phyloP scores from a whole-genome alignment of 805 yeast genomes.

The Kazachstania kunashirensis region DNA sequence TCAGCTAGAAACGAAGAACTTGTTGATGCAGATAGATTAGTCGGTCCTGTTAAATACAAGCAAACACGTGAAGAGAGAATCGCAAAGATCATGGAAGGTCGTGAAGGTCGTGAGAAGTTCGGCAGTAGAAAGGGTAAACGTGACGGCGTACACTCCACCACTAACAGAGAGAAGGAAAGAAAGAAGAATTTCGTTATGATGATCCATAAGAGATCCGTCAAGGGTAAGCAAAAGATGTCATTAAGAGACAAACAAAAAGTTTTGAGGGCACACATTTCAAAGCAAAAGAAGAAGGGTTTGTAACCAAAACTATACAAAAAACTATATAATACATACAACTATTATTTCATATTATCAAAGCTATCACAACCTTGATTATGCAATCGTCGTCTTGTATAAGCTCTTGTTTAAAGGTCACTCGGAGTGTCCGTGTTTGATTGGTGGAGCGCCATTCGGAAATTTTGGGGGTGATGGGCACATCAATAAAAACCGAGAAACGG shows the following conservation, averaged over 20 bases:
- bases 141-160: constrained; percentile 72
- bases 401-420: no score
- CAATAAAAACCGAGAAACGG: no score
- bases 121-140: constrained; percentile 82
- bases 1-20: constrained; percentile 56
- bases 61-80: constrained; percentile 84
- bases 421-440: no score
- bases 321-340: neutral
- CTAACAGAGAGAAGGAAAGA: constrained; percentile 91
- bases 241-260: constrained; percentile 84
- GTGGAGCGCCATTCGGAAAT: no score
- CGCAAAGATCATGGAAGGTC: constrained; percentile 80
- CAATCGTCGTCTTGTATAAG: no score
- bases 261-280: constrained; percentile 73
- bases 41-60: constrained; percentile 69
- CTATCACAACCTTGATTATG: no score
- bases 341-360: no score
- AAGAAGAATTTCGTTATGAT: constrained; percentile 99
- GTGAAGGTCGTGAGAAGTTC: constrained; percentile 83
- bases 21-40: constrained; percentile 68
- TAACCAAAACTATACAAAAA: neutral
- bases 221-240: constrained; percentile 86
- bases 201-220: constrained; percentile 91
- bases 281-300: constrained; percentile 80
- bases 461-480: no score